Evolutionary conservation across 306 rosid genomes (phyloP), one percentile per base, ranked within the genome.

Genomic region (Medicago arabica): DNA sequence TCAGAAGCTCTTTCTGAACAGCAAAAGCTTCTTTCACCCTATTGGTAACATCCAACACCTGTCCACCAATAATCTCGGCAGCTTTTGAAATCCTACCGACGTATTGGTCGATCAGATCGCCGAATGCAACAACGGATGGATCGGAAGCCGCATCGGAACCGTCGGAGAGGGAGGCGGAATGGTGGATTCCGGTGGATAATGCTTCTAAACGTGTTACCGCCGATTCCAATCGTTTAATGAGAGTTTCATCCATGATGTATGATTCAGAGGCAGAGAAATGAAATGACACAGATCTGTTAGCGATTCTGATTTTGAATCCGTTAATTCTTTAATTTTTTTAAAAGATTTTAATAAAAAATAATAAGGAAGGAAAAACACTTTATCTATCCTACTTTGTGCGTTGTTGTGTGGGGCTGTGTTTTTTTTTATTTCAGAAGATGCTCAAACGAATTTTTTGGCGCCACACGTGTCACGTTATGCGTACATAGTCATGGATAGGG

Each of bases 21-120:
- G 50, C 36, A 69, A 94, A 94, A 63, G 97, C 98, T 69, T 93
- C 88, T 61, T 44, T 78, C 11, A 93, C 64, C 75, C 85, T 21
- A 76, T 80, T 81, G 9, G 96, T 85, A 19, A 72, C 83, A 13
- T 85, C 91, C 84, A 85, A 71, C 11, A 88, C 97, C 83, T 82
- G 86, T 61, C 96, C 98, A 51, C 98, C 97, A 60, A 93, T 89
- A 75, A 75, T 78, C 85, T 93, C 92, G n/a, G 97, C 97, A 3
- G 96, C 91, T 31, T 63, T 44, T 8, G 68, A 72, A 82, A 91
- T 75, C 82, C 85, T 88, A 59, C 74, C 84, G 46, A 93, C 34
- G 69, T 75, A 80, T 80, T 81, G 87, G 43, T 71, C 84, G 71
- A 83, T 82, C 59, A 93, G 80, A 86, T 88, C 94, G 67, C 63